A percentile compares a stretch with the other conserved stretches of the same genome.
Conservation (phyloP, 2,329 filamentous ascomycete species). For the Cladosporium sp. region DNA sequence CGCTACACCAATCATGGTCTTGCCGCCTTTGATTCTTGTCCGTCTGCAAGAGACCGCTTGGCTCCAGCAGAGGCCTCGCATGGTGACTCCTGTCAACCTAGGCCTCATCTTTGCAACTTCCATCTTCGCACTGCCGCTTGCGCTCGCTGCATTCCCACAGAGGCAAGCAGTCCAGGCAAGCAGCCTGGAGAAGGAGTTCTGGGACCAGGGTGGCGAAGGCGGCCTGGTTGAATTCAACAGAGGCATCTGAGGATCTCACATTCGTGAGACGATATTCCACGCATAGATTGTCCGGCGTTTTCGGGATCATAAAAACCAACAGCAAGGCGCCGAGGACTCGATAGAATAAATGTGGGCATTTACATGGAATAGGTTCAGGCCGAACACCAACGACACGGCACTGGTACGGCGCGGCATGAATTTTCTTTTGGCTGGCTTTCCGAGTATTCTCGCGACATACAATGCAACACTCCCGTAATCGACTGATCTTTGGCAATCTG, state of each 20-base stretch:
- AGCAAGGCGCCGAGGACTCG: not conserved
- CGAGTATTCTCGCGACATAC: too few species aligned
- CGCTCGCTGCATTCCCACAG: constrained; percentile 88
- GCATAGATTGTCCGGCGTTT: not conserved
- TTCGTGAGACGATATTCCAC: not conserved
- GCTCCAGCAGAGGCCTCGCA: constrained; percentile 70
- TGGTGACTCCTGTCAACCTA: constrained; percentile 79
- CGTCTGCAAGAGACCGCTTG: constrained; percentile 78
- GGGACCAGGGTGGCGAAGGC: constrained; percentile 69
- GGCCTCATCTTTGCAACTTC: constrained; percentile 82
- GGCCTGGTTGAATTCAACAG: constrained; percentile 95
- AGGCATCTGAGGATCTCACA: constrained; percentile 61
- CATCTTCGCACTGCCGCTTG: constrained; percentile 82
- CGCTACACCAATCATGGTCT: constrained; percentile 93
- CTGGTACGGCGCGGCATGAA: too few species aligned
- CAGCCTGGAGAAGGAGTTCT: constrained; percentile 80
- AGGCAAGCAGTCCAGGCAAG: constrained; percentile 74
- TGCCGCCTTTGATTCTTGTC: constrained; percentile 83
- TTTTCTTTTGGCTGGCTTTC: too few species aligned
- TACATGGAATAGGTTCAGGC: not conserved
- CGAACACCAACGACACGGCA: too few species aligned
- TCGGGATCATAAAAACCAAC: not conserved
- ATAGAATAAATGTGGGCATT: not conserved
- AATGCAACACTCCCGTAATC: too few species aligned
- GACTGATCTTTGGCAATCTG: too few species aligned